Percentiles rank a stretch among this genome's conserved stretches.
Evolutionary conservation across 108 stramenopile species (phyloP).

Genomic region (Fistulifera pelliculosa): DNA sequence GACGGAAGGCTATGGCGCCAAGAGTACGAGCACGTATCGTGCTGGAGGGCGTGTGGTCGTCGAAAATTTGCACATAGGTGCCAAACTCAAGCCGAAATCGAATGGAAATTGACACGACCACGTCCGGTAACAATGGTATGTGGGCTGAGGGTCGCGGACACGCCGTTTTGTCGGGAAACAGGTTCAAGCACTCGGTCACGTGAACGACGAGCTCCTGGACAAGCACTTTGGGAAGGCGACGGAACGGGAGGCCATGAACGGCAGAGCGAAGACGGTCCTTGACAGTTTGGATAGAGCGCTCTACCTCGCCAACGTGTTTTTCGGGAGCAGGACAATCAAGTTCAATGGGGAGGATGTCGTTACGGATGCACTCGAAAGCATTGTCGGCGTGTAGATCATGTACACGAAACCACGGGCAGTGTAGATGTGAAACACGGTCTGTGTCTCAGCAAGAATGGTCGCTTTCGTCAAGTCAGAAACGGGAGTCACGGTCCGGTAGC

Average conservation of each 20-base stretch:
- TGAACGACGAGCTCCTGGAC: conserved; percentile 5
- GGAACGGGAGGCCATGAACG: too few relatives aligned
- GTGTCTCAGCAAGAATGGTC: background rate
- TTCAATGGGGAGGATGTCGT: too few relatives aligned
- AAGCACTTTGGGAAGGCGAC: conserved; percentile 10
- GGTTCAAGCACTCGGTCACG: background rate
- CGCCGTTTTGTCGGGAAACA: background rate
- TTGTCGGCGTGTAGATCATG: background rate
- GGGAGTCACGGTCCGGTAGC: conserved; percentile 15
- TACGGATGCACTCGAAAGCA: too few relatives aligned
- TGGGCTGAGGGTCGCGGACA: background rate
- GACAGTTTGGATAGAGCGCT: background rate
- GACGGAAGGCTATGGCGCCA: conserved; percentile 7
- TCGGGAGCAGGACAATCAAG: too few relatives aligned
- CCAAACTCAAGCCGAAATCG: conserved; percentile 11
- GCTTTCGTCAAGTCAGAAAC: background rate
- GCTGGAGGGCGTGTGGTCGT: background rate
- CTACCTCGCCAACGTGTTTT: too few relatives aligned
- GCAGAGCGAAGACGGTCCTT: too few relatives aligned
- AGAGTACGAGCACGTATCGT: conserved; percentile 3
- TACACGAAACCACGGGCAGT: background rate
- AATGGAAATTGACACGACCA: background rate
- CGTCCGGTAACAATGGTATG: background rate
- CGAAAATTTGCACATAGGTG: conserved; percentile 9
- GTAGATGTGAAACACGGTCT: background rate